Percentiles rank a stretch among this genome's conserved stretches.
phyloP scores from a whole-genome alignment of 73 alveolate species.

The Breviolum minutum region DNA sequence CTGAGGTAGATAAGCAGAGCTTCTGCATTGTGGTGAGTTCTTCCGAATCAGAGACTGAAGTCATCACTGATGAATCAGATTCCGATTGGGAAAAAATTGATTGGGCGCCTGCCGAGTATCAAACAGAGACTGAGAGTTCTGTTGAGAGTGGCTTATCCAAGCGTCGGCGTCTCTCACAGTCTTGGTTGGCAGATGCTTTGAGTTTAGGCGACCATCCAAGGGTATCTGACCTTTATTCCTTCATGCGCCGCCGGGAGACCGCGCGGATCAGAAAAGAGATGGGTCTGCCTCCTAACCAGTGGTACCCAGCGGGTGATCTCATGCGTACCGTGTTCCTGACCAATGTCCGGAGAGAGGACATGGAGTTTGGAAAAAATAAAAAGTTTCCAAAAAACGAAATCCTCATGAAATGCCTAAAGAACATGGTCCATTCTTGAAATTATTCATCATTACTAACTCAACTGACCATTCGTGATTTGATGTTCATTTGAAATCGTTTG shows the following conservation, averaged over 20 bases:
- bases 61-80: neutral
- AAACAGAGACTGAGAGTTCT: neutral
- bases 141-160: neutral
- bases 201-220: neutral
- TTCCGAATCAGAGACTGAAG: neutral
- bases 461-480: too few relatives aligned
- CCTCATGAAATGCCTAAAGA: too few relatives aligned
- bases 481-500: too few relatives aligned
- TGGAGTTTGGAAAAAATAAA: too few relatives aligned
- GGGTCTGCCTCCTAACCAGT: neutral
- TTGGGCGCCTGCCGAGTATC: neutral
- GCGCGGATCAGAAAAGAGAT: neutral
- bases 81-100: neutral
- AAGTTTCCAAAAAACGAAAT: too few relatives aligned
- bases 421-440: too few relatives aligned
- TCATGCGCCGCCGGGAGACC: conserved; percentile 16
- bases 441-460: too few relatives aligned
- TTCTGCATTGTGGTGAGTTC: neutral
- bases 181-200: neutral
- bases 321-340: conserved; percentile 3
- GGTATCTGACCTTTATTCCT: neutral
- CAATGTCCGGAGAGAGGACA: neutral
- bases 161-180: neutral
- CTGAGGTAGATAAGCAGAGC: neutral
- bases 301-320: conserved; percentile 15